Evolutionary conservation across 345 rosid genomes (phyloP), one percentile per base, ranked within the genome.

Genomic region (Eucalyptus polybractea): DNA sequence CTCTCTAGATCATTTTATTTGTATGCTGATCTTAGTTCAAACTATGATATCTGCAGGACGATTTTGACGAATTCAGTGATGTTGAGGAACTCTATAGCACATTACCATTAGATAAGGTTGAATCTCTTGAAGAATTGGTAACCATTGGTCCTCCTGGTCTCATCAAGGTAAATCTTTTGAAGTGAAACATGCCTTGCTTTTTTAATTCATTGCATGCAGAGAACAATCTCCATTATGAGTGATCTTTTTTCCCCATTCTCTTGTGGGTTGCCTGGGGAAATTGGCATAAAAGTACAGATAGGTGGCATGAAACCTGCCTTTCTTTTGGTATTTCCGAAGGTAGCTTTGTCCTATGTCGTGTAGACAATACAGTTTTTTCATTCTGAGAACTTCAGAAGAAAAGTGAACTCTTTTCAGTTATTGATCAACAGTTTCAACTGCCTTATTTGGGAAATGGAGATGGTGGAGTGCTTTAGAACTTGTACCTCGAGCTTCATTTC

Each of bases 51-150:
- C 40, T 92, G 88, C 89, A 98, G 99, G 99, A 98, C 88, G 97
- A 96, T 92, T 98, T 98, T 93, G 99, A 97, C 29, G 99, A 98
- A 40, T 98, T 97, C 86, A 89, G 93, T 91, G 99, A 98, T 90
- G 97, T 98, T 53, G 99, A 98, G 91, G 99, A 97, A 81, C 97
- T 98, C 81, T 98, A 98, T 90, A 93, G 76, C 92, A 91, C 96
- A 40, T 93, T 98, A 88, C 96, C 98, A 54, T 89, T 98, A 88
- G 99, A 97, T 92, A 96, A 97, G 91, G 97, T 96, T 91, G 99
- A 97, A 90, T 93, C 98, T 89, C 99, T 97, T 94, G 99, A 98
- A 95, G 99, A 97, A 88, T 90, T 96, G 89, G 99, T 96, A 87
- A 89, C 93, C 44, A 93, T 95, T 90, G 98, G 95, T 86, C 97